phyloP scores from a whole-genome alignment of 176 grass and related monocot species.

The Triticum timopheevii region DNA sequence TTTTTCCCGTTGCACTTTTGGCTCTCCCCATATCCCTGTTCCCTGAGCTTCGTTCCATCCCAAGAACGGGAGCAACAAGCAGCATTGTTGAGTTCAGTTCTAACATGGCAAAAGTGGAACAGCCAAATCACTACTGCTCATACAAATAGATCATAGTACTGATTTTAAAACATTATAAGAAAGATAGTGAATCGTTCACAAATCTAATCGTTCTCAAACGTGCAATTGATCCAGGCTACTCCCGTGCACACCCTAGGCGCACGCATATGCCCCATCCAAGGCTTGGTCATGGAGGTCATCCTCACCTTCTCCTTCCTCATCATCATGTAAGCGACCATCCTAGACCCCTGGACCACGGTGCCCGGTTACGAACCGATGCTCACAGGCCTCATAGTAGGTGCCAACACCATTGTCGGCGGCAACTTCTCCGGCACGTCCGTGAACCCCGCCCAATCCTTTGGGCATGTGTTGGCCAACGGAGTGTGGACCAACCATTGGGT shows the following conservation, averaged over 20 bases:
- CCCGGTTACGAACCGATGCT: constrained; percentile 59
- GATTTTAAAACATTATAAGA: too few species aligned
- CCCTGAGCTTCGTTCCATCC: too few species aligned
- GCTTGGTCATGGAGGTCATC: constrained; percentile 79
- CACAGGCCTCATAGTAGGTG: constrained; percentile 73
- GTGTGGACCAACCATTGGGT: constrained; percentile 89
- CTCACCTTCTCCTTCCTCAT: constrained; percentile 92
- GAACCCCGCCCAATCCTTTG: constrained; percentile 86
- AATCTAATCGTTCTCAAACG: neutral
- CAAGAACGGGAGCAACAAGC: too few species aligned
- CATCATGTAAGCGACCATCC: constrained; percentile 75
- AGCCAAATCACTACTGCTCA: too few species aligned
- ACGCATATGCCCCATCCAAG: constrained; percentile 58
- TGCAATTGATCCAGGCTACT: constrained; percentile 48
- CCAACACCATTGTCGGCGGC: constrained; percentile 73
- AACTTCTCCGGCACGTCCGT: constrained; percentile 81
- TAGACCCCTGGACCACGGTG: constrained; percentile 35
- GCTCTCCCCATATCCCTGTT: too few species aligned
- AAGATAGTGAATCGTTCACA: too few species aligned
- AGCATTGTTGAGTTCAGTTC: too few species aligned
- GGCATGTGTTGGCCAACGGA: constrained; percentile 57
- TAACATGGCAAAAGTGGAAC: too few species aligned
- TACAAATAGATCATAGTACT: too few species aligned
- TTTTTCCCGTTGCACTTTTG: too few species aligned
- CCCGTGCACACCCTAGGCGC: constrained; percentile 52